Conservation (phyloP, 306 rosid species). For the Mucuna pruriens region DNA sequence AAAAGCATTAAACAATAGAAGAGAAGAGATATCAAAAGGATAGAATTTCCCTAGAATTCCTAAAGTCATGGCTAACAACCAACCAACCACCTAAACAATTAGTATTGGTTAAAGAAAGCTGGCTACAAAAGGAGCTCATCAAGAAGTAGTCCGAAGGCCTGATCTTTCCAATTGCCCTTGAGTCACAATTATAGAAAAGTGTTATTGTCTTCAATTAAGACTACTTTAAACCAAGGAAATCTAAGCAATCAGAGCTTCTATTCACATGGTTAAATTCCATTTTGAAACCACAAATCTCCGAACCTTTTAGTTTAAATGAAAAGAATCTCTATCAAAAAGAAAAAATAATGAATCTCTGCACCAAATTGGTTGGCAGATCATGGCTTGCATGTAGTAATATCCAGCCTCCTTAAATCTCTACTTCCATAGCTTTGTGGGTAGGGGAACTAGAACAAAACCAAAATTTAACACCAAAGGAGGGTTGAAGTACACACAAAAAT, state of each 20-base stretch:
- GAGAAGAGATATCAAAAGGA: slow-evolving; percentile 18
- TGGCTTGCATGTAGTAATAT: not conserved
- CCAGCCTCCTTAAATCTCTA: slow-evolving; percentile 6
- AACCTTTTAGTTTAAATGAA: not conserved
- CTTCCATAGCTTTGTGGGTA: not conserved
- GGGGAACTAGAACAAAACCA: not conserved
- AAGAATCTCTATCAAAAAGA: not conserved
- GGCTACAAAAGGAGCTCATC: not conserved
- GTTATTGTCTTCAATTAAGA: not conserved
- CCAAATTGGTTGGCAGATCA: not conserved
- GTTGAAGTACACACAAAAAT: not conserved
- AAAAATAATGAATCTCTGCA: not conserved
- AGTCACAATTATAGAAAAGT: not conserved
- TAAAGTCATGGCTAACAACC: slow-evolving; percentile 19
- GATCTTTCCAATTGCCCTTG: slow-evolving; percentile 27
- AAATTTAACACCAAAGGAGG: not conserved
- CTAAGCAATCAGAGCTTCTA: not conserved
- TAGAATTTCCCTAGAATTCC: not conserved
- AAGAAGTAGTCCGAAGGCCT: not conserved
- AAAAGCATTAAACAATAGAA: slow-evolving; percentile 28
- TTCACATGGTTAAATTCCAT: not conserved
- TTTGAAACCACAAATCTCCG: not conserved
- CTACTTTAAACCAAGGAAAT: slow-evolving; percentile 20
- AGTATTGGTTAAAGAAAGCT: not conserved
- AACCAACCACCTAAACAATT: slow-evolving; percentile 30